Conservation (phyloP, 192 early-diverging fungal genomes). For the Coemansia sp. region DNA sequence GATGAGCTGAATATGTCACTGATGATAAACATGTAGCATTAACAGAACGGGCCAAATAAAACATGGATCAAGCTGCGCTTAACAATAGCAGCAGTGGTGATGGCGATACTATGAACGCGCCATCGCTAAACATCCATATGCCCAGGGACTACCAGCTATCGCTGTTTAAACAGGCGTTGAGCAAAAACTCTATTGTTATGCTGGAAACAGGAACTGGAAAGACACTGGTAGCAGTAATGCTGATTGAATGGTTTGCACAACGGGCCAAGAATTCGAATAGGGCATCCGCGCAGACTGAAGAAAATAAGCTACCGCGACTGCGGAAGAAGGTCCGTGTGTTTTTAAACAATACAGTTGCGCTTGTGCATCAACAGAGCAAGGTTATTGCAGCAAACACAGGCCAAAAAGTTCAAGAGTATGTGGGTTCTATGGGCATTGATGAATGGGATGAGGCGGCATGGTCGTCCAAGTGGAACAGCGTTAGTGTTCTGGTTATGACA, state of each 20-base stretch:
- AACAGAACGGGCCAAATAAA: neutral
- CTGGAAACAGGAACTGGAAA: conserved; percentile 94
- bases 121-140: conserved; percentile 18
- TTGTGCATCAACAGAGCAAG: conserved; percentile 80
- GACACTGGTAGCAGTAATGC: conserved; percentile 83
- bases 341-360: conserved; percentile 81
- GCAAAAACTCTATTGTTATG: conserved; percentile 80
- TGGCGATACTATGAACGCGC: neutral
- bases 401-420: conserved; percentile 61
- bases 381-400: conserved; percentile 73
- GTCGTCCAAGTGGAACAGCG: conserved; percentile 57
- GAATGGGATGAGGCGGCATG: conserved; percentile 63
- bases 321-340: conserved; percentile 60
- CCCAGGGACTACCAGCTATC: conserved; percentile 82
- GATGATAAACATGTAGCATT: neutral
- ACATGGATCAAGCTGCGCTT: neutral
- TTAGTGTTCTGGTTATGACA: conserved; percentile 83
- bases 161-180: conserved; percentile 65
- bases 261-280: conserved; percentile 5
- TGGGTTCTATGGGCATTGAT: conserved; percentile 68
- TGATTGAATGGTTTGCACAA: conserved; percentile 73
- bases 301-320: neutral
- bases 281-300: neutral
- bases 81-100: neutral
- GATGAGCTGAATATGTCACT: neutral